A percentile compares a stretch with the other conserved stretches of the same genome.
Evolutionary conservation across 768 basidiomycete genomes (phyloP).

Genomic region (Agaricus blazei): DNA sequence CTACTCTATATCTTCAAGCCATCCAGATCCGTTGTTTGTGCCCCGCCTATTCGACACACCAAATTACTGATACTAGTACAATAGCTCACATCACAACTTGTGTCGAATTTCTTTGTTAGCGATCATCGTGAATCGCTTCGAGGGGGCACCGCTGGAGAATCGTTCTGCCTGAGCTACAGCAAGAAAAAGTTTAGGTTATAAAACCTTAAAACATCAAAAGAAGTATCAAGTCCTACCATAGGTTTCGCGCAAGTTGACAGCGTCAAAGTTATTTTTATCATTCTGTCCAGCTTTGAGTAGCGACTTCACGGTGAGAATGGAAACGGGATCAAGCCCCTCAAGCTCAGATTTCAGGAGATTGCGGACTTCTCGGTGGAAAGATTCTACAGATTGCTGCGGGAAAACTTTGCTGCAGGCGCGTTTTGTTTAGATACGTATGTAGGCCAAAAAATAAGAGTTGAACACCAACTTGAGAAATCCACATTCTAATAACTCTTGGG

Average conservation of each 20-base stretch:
- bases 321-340: conserved; percentile 49
- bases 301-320: conserved; percentile 46
- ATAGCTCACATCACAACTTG: conserved; percentile 37
- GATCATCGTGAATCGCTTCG: conserved; percentile 47
- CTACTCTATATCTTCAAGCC: no score
- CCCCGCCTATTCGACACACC: neutral
- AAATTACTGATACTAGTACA: neutral
- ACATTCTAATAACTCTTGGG: conserved; percentile 50
- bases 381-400: conserved; percentile 42
- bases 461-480: conserved; percentile 61
- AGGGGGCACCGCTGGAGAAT: conserved; percentile 57
- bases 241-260: conserved; percentile 62
- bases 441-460: neutral
- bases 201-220: neutral
- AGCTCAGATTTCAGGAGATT: conserved; percentile 47
- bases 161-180: conserved; percentile 54
- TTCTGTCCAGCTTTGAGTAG: conserved; percentile 51
- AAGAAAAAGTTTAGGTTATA: neutral
- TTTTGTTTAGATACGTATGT: neutral
- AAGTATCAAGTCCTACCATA: conserved; percentile 34
- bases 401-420: conserved; percentile 48
- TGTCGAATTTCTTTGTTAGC: conserved; percentile 62
- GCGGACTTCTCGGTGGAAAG: conserved; percentile 51
- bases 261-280: conserved; percentile 61
- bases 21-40: no score